Evolutionary conservation across 169 alveolate species (phyloP).

Genomic region (Theileria annulata): DNA sequence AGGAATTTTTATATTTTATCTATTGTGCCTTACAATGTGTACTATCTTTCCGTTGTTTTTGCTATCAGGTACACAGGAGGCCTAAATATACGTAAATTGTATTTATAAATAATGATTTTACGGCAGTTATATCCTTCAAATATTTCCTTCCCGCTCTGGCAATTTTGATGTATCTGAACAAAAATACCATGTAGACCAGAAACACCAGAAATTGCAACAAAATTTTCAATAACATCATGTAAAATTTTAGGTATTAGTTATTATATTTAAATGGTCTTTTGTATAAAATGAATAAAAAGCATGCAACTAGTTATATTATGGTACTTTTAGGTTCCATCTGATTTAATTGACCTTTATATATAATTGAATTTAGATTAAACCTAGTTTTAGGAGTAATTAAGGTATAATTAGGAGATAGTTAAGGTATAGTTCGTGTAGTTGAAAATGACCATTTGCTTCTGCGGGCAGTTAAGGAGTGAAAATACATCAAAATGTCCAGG

Average conservation of each 20-base stretch:
- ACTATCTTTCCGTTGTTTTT: constrained; percentile 36
- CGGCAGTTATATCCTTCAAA: neutral
- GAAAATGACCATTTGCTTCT: neutral
- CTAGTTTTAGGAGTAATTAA: neutral
- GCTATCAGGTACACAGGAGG: constrained; percentile 49
- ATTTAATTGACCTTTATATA: neutral
- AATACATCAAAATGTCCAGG: neutral
- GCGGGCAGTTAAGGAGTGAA: neutral
- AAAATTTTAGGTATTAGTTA: neutral
- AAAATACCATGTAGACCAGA: neutral
- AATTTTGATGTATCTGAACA: neutral
- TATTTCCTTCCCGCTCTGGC: neutral
- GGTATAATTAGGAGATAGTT: neutral
- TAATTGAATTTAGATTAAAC: neutral
- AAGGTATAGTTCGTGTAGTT: neutral
- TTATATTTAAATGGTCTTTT: neutral
- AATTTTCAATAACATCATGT: neutral
- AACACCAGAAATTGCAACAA: neutral
- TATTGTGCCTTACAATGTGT: constrained; percentile 40
- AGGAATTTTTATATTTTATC: neutral
- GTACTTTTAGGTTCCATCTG: neutral
- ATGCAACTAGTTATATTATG: neutral
- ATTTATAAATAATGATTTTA: neutral
- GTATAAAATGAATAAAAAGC: neutral
- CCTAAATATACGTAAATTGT: constrained; percentile 17